Conservation (phyloP, 2,329 filamentous ascomycete genomes). For the Sporothrix pallida region DNA sequence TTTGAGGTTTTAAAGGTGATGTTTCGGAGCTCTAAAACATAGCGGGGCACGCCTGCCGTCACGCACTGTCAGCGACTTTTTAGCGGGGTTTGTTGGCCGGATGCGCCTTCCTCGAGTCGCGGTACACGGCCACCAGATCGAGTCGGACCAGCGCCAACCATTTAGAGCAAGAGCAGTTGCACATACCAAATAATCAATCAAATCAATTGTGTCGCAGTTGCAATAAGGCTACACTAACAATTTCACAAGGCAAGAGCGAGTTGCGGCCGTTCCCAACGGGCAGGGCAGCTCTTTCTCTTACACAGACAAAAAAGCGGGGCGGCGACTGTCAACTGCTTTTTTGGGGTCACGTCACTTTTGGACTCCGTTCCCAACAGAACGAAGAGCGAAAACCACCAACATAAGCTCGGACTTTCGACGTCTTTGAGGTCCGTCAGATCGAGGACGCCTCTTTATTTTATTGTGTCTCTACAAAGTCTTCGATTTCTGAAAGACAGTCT, state of each 20-base stretch:
- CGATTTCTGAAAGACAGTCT: background rate
- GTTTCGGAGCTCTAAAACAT: conserved; percentile 12
- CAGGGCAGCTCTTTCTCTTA: background rate
- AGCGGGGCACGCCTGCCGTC: conserved; percentile 8
- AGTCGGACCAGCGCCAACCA: background rate
- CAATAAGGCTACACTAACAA: background rate
- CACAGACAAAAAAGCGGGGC: conserved; percentile 10
- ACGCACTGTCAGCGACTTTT: background rate
- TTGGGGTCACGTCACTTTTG: conserved; percentile 17
- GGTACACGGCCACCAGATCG: background rate
- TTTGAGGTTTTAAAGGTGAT: conserved; percentile 7
- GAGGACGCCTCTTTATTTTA: background rate
- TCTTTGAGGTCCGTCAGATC: background rate
- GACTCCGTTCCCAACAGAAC: conserved; percentile 20
- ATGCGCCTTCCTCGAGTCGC: conserved; percentile 18
- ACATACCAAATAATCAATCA: too few relatives aligned
- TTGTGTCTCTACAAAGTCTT: too few relatives aligned
- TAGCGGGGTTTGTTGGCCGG: conserved; percentile 16
- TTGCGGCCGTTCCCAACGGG: conserved; percentile 18
- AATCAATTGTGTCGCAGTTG: background rate
- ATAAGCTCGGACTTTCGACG: background rate
- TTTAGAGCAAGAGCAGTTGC: too few relatives aligned
- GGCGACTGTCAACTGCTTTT: conserved; percentile 3
- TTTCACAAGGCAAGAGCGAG: conserved; percentile 17
- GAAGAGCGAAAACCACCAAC: background rate